A percentile compares a stretch with the other conserved stretches of the same genome.
These are phyloP conservation scores for Sphagnum magellanicum DNA, from an alignment of 228 moss, liverwort and hornwort species.

Conservation along the genomic window DNA sequence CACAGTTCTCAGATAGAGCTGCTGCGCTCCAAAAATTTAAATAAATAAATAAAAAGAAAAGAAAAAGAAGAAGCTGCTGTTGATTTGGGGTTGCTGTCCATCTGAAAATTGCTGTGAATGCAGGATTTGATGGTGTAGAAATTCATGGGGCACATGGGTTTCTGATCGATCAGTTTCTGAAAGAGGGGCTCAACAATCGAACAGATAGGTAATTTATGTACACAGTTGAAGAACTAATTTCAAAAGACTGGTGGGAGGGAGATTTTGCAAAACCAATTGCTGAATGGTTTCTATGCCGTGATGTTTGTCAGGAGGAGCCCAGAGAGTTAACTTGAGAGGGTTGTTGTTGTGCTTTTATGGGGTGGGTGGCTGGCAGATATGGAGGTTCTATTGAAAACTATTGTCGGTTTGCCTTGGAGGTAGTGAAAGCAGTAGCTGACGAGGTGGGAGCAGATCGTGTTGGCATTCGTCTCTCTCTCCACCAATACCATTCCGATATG, in stretches of 20 bases:
- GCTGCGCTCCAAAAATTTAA: background rate
- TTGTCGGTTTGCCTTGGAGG: conserved; percentile 24
- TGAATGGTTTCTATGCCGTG: too few species aligned
- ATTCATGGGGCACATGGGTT: conserved; percentile 41
- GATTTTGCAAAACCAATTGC: too few species aligned
- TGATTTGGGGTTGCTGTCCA: background rate
- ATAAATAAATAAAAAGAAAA: too few species aligned
- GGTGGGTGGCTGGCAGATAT: conserved; percentile 3
- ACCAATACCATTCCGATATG: background rate
- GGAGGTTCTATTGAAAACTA: conserved; percentile 32
- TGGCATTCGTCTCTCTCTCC: conserved; percentile 27
- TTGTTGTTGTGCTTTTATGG: too few species aligned
- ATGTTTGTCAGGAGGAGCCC: too few species aligned
- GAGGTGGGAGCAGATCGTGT: conserved; percentile 27
- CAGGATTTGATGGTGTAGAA: conserved; percentile 53
- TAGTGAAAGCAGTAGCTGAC: conserved; percentile 19
- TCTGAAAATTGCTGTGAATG: background rate
- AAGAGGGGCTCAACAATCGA: conserved; percentile 31
- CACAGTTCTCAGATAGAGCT: background rate
- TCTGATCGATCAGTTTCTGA: conserved; percentile 37
- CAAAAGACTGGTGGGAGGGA: too few species aligned
- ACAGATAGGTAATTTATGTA: conserved; percentile 10
- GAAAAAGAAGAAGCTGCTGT: background rate
- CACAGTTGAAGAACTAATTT: too few species aligned
- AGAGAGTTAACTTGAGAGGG: too few species aligned